These are phyloP conservation scores for Byssoonygena ceratinophila DNA, from an alignment of 2,329 filamentous ascomycete species.

Conservation along the genomic window DNA sequence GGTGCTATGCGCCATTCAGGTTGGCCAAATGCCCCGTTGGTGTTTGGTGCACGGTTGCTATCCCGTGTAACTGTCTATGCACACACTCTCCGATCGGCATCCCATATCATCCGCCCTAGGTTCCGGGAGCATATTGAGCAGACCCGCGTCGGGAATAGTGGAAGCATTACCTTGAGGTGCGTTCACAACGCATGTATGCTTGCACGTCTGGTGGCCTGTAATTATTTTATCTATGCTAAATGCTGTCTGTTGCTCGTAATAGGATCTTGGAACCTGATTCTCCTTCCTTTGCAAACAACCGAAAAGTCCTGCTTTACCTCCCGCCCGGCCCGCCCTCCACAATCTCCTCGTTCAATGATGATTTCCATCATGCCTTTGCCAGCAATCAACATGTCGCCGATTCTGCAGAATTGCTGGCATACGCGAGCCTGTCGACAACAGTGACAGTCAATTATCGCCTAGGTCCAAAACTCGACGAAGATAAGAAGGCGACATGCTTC, in stretches of 20 bases:
- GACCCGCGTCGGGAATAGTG: constrained; percentile 25
- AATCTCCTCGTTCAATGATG: background rate
- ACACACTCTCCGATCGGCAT: constrained; percentile 8
- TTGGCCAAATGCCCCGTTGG: background rate
- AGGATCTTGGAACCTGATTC: constrained; percentile 10
- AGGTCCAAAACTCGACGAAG: constrained; percentile 15
- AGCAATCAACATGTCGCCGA: background rate
- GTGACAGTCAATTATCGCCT: constrained; percentile 36
- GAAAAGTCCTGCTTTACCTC: constrained; percentile 30
- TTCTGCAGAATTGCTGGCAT: background rate
- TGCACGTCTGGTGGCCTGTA: background rate
- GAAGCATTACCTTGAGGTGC: constrained; percentile 24
- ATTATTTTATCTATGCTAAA: background rate
- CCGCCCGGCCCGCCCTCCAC: constrained; percentile 29
- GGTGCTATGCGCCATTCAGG: constrained; percentile 21
- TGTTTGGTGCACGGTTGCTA: background rate
- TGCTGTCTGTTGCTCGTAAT: background rate
- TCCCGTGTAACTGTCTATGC: constrained; percentile 1
- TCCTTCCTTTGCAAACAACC: background rate
- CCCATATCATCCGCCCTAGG: background rate
- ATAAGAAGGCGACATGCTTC: constrained; percentile 14
- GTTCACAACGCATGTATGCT: background rate
- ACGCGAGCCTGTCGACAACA: background rate
- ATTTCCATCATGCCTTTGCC: background rate
- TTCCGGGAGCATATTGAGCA: constrained; percentile 20